Base-by-base conservation (phyloP, 805 yeast genomes). In the Huiozyma naganishii region DNA sequence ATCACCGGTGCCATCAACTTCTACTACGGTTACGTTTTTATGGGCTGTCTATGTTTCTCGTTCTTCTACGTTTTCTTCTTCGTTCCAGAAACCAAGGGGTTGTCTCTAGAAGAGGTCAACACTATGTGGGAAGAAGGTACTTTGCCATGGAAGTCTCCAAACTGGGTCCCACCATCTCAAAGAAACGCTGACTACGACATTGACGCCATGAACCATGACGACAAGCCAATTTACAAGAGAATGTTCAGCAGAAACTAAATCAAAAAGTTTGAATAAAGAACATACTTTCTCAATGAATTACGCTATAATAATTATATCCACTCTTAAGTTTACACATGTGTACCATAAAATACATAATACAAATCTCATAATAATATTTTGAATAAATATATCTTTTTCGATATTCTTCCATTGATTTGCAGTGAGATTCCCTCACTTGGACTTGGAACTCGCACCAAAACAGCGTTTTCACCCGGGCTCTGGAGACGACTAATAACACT, bases 31-130 rank as follows among this genome's bases (percentile, higher is more conserved):
- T 79, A 73, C 56, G 75, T 61, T 28, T 67, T 67, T 52, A 59
- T 73, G 44, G 81, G 80, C 2, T 76, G 80, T 58, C 63, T 74
- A 59, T 57, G 74, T 28, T 70, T 63, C 45, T 54, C 70, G 10
- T 51, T 79, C 56, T 66, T 79, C 59, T 83, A 79, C 61, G 80
- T 81, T 41, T 75, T 70, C 70, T 75, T 82, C 68, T 72, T 70
- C 52, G 75, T 83, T 49, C 77, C 76, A 55, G 87, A 81, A 64
- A 83, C 92, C 45, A 77, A 76, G 67, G 90, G 89, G 49, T 73
- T 83, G 57, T 71, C 82, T 41, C 73, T 83, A 61, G 92, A 83
- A 65, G 85, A 83, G 63, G 83, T 59, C 49, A 87, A 83, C 62
- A 79, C 74, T 53, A 63, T 78, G 66, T 70, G 68, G 61, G 55